Evolutionary conservation across 176 grass and related monocot species (phyloP), one percentile per base, ranked within the genome.

Genomic region (Musa itinerans): DNA sequence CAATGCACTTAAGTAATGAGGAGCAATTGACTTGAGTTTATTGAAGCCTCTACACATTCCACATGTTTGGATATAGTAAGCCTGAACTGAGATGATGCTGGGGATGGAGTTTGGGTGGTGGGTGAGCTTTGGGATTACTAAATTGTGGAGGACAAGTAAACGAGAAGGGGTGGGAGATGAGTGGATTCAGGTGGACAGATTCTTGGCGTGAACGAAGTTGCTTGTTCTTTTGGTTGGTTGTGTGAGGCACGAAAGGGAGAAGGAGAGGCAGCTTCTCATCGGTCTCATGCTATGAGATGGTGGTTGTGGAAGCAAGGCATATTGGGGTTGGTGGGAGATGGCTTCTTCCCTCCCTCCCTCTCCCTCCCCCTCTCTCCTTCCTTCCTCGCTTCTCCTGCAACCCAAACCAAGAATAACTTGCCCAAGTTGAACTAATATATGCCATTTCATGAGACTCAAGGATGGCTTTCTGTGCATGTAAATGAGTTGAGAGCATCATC

Each of bases 141-240:
- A 67, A 13, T 14, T 67, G 24, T 67, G 64, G 64, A 26, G 1
- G 64, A 15, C 22, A 34, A 67, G 64, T 67, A n/a, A 67, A 67
- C 25, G 64, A 67, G 24, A 24, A 54, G 63, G 19, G 64, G 23
- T 26, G 24, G 64, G 11, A 24, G 64, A 67, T 67, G 64, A 27
- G 11, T 67, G 11, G 64, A 27, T 67, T 67, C 13, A 67, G 34
- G 34, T 9, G 67, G 27, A 17, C 15, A 69, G 26, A 69, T 69
- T 69, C 67, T 69, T 69, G 67, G 67, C 67, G 67, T 50, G 48
- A 69, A 69, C 12, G 67, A 50, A 69, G 16, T 69, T 34, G 67
- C 17, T 50, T 43, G 34, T 43, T 43, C 34, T 43, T 43, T 43
- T 43, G 34, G 34, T 43, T 43, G 34, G 34, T 43, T 43, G 65